Evolutionary conservation across 202 grass and related monocot genomes (phyloP), one percentile per base, ranked within the genome.

Genomic region (Cymbopogon flexuosus): DNA sequence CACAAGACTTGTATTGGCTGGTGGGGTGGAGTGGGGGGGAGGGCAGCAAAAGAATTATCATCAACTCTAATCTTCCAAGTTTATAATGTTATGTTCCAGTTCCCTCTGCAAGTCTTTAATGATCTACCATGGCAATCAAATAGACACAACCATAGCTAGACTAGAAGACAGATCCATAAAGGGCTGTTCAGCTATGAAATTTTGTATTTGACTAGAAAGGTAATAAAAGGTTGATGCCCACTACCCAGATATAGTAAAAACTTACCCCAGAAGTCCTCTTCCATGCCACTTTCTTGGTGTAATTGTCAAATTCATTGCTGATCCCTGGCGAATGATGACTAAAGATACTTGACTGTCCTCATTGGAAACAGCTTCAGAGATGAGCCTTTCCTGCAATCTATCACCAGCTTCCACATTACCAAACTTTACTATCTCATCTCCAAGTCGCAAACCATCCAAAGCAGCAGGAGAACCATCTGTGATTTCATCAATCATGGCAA

Each of bases 401-500:
- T 88, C 85, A 14, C 92, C 88, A 70, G 86, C 87, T 83, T 91
- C 90, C 27, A 93, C 92, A 75, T 78, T 93, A 22, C 96, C 92
- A 85, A 96, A 99, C 68, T 95, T 96, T 40, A 96, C 83, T 79
- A 99, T 96, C 79, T 93, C 90, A 49, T 99, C 92, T 8, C 92
- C 89, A 77, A 96, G 88, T 45, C 88, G 87, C 85, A 98, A 88
- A 62, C 95, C 95, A 79, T 98, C 92, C 23, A 89, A 45, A 56
- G 92, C 51, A 59, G 95, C 90, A 41, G 95, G 90, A 77, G 95
- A 98, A 79, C 83, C 90, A 74, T 98, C 95, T 16, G 84, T 73
- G n/a, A 98, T 89, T 83, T 98, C 95, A 85, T 98, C 92, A 81
- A 98, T 88, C 68, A 89, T 83, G 30, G 96, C 96, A 84, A 98